Conservation (phyloP, 108 stramenopile species). For the Nitzschia inconspicua region DNA sequence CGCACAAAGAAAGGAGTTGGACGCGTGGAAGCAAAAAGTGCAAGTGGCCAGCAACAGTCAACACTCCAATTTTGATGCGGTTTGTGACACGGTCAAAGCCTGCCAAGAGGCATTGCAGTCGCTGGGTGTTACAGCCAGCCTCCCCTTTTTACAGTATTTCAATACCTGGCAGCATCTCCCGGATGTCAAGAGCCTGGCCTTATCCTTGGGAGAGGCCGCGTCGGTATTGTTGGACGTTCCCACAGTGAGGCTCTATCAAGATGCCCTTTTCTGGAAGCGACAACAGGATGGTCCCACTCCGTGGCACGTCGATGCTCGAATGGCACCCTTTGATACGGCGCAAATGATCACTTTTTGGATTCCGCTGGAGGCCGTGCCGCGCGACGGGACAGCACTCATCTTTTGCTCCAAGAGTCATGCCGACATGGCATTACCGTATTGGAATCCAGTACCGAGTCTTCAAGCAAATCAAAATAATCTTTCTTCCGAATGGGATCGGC, state of each 20-base stretch:
- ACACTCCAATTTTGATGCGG: slow-evolving; percentile 25
- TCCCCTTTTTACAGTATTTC: slow-evolving; percentile 87
- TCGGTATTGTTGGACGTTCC: slow-evolving; percentile 56
- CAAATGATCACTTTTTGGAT: slow-evolving; percentile 89
- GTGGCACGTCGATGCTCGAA: slow-evolving; percentile 84
- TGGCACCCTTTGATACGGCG: slow-evolving; percentile 86
- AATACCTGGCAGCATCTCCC: slow-evolving; percentile 62
- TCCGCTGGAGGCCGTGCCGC: slow-evolving; percentile 61
- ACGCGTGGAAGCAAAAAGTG: slow-evolving; percentile 82
- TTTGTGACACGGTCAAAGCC: slow-evolving; percentile 36
- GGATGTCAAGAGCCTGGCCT: slow-evolving; percentile 47
- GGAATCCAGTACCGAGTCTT: slow-evolving; percentile 52
- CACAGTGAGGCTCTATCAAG: slow-evolving; percentile 80
- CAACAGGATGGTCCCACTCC: slow-evolving; percentile 75
- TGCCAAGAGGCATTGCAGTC: slow-evolving; percentile 46
- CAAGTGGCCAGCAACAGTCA: slow-evolving; percentile 42
- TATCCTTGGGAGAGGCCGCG: slow-evolving; percentile 45
- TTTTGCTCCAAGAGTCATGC: slow-evolving; percentile 74
- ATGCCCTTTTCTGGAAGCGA: slow-evolving; percentile 82
- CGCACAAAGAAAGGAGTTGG: slow-evolving; percentile 35
- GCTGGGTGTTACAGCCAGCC: slow-evolving; percentile 32
- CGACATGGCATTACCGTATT: slow-evolving; percentile 83
- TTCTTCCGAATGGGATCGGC: slow-evolving; percentile 37
- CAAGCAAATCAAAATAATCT: neutral
- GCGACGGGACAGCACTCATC: slow-evolving; percentile 56